These are phyloP conservation scores for Butyriboletus loyo DNA, from an alignment of 768 basidiomycete genomes.

Conservation along the genomic window DNA sequence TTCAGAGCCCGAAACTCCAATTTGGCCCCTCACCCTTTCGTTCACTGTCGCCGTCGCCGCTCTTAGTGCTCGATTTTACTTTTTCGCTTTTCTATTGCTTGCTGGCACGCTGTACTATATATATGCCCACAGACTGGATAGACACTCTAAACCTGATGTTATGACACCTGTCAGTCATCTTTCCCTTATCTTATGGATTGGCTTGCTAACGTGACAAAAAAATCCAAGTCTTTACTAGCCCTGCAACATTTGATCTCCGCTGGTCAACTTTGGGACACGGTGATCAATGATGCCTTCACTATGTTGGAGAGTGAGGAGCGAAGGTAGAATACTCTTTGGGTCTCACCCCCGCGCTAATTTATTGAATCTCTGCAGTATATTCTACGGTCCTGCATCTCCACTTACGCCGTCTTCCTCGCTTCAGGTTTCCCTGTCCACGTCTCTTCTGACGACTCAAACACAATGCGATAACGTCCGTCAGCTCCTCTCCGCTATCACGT, in stretches of 20 bases:
- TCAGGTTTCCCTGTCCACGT: constrained; percentile 68
- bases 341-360: neutral
- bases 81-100: constrained; percentile 38
- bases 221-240: constrained; percentile 55
- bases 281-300: constrained; percentile 64
- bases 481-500: constrained; percentile 72
- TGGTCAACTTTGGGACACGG: constrained; percentile 70
- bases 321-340: constrained; percentile 42
- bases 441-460: constrained; percentile 70
- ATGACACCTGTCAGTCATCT: constrained; percentile 50
- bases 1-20: constrained; percentile 34
- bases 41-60: constrained; percentile 39
- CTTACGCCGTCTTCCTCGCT: constrained; percentile 35
- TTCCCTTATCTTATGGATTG: neutral
- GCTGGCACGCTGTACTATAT: constrained; percentile 39
- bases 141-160: constrained; percentile 40
- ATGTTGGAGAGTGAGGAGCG: constrained; percentile 69
- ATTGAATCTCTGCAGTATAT: constrained; percentile 26
- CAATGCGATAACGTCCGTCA: constrained; percentile 83
- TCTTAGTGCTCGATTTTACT: constrained; percentile 43
- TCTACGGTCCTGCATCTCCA: constrained; percentile 43
- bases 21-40: constrained; percentile 40
- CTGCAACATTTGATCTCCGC: constrained; percentile 66
- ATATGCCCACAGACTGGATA: constrained; percentile 34
- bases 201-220: constrained; percentile 6